These are phyloP conservation scores for Hypoxylon crocopeplum DNA, from an alignment of 495 filamentous ascomycete species.

Conservation along the genomic window DNA sequence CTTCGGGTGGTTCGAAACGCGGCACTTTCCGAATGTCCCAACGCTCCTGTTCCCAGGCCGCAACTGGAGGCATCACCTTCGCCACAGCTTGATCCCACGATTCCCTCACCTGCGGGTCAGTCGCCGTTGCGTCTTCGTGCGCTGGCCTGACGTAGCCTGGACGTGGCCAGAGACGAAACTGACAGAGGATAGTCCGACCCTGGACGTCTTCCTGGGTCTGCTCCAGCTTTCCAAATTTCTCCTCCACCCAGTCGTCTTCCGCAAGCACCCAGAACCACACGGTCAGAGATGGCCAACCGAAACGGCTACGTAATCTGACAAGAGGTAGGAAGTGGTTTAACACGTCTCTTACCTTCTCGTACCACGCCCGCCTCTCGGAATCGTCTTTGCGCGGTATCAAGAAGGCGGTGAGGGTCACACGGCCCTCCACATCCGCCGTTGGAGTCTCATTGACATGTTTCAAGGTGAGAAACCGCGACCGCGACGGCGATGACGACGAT, in stretches of 20 bases:
- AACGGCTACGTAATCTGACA: not conserved
- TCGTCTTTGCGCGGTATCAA: constrained; percentile 6
- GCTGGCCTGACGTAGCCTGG: constrained; percentile 8
- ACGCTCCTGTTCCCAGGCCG: constrained; percentile 39
- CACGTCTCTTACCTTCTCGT: not conserved
- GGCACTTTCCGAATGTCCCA: constrained; percentile 28
- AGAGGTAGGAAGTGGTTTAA: not conserved
- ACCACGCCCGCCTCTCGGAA: not conserved
- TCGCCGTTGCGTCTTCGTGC: constrained; percentile 26
- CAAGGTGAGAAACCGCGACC: constrained; percentile 23
- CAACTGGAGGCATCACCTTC: constrained; percentile 36
- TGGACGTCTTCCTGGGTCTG: not conserved
- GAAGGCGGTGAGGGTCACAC: constrained; percentile 26
- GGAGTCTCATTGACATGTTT: not conserved
- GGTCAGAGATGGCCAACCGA: not conserved
- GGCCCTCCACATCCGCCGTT: constrained; percentile 7
- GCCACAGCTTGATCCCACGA: constrained; percentile 32
- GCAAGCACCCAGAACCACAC: constrained; percentile 10
- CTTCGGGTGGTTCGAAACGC: constrained; percentile 5
- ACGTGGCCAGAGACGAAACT: constrained; percentile 29
- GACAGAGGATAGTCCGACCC: constrained; percentile 25
- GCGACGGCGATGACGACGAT: constrained; percentile 10
- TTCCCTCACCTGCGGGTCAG: constrained; percentile 19
- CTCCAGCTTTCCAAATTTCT: not conserved
- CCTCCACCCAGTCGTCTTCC: constrained; percentile 9